Evolutionary conservation across 176 grass and related monocot genomes (phyloP), one percentile per base, ranked within the genome.

Genomic region (Melocanna baccifera): DNA sequence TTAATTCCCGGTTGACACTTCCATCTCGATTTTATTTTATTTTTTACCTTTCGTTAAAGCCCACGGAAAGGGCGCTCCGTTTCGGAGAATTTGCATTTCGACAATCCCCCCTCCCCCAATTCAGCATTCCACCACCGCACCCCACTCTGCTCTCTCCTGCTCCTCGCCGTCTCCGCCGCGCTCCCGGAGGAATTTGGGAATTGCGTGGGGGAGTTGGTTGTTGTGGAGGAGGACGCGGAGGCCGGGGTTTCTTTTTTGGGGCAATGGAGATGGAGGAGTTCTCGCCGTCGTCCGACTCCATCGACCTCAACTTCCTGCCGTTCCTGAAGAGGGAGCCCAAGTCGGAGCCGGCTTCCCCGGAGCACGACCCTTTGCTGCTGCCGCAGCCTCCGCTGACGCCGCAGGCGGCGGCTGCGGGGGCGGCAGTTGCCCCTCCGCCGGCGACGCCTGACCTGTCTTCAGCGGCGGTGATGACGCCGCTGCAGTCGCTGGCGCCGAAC

Each of bases 261-360:
- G 56, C 67, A 82, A 83, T 90, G 79, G 88, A 82, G 72, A 32
- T 90, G 72, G 83, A 69, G 43, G 69, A 83, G 47, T 68, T 63
- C 13, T 83, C 59, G 67, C 84, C 79, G 42, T 90, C 88, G 12
- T 79, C 79, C 2, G 88, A 90, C 14, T 87, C 84, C 48, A 83
- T 91, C 26, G 82, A 89, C 81, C 92, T 94, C 47, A 90, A 92
- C 78, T 86, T 96, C 65, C 32, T 87, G 18, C 84, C 94, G 30
- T 75, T 92, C 70, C 71, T 83, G 9, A 90, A 86, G 88, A 78
- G 22, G 84, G 88, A 90, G 59, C 88, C 88, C 6, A 90, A 90
- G 74, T 90, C 84, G 59, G 88, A 90, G 50, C 79, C 83, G 18
- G 79, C 47, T 55, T 73, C 85, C 22, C 91, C 86, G 47, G 91